Percentiles rank a stretch among this genome's conserved stretches.
These are phyloP conservation scores for Aureobasidium sp. DNA, from an alignment of 2,329 filamentous ascomycete genomes.

Conservation along the genomic window DNA sequence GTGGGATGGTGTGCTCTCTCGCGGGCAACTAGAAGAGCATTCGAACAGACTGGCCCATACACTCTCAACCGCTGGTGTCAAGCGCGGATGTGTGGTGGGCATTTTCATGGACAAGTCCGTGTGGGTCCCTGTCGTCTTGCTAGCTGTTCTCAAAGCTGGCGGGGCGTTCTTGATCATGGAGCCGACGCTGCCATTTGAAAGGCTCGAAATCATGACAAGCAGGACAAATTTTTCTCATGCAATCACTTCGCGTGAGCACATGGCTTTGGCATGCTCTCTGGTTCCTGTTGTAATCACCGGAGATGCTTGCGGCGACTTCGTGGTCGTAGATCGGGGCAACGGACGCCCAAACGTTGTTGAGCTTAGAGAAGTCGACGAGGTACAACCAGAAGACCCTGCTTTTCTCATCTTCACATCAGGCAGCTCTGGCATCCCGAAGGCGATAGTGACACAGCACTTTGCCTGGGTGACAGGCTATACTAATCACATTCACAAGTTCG, in stretches of 20 bases:
- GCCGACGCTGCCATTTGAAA: neutral
- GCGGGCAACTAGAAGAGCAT: too few relatives aligned
- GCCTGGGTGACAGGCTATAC: neutral
- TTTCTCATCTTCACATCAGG: neutral
- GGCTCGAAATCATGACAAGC: neutral
- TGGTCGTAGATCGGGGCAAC: too few relatives aligned
- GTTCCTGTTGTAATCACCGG: neutral
- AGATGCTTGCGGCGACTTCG: neutral
- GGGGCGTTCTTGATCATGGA: neutral
- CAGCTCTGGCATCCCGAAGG: neutral
- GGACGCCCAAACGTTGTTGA: neutral
- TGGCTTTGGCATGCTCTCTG: neutral
- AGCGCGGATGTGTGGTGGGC: too few relatives aligned
- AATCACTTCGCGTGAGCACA: neutral
- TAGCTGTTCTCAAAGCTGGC: neutral
- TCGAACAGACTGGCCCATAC: too few relatives aligned
- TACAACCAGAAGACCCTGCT: neutral
- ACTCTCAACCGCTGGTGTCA: too few relatives aligned
- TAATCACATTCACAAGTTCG: neutral
- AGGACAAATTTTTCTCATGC: neutral
- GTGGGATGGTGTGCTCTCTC: too few relatives aligned
- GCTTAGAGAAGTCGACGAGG: too few relatives aligned
- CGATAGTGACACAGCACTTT: neutral
- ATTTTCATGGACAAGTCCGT: neutral
- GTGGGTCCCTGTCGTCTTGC: neutral